Conservation (phyloP, 1,284 basidiomycete species). For the Heterobasidion annosum region DNA sequence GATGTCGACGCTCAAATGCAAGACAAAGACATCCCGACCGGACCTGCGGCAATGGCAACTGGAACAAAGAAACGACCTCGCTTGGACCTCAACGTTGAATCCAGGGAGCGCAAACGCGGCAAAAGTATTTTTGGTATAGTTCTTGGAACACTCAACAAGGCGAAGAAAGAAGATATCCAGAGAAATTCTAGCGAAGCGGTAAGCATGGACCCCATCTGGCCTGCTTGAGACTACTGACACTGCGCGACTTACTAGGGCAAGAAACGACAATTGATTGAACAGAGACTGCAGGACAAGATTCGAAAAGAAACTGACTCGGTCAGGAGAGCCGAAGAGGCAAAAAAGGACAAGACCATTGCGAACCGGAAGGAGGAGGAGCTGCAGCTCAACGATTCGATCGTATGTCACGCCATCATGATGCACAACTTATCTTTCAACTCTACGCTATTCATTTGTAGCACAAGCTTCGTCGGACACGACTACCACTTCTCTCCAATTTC, state of each 20-base stretch:
- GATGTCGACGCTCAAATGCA: conserved; percentile 22
- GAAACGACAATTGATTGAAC: conserved; percentile 70
- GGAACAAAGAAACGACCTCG: conserved; percentile 55
- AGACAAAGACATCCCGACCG: conserved; percentile 17
- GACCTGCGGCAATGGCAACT: conserved; percentile 14
- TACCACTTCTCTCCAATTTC: conserved; percentile 69
- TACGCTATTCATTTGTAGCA: conserved; percentile 30
- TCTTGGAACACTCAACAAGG: conserved; percentile 73
- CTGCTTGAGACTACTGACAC: conserved; percentile 8
- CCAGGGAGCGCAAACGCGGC: conserved; percentile 63
- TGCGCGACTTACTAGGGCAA: conserved; percentile 44
- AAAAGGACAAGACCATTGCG: conserved; percentile 66
- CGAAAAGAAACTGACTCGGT: conserved; percentile 75
- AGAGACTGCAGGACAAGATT: conserved; percentile 72
- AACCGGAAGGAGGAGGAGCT: conserved; percentile 74
- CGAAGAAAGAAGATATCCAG: conserved; percentile 74
- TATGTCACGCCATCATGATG: conserved; percentile 27
- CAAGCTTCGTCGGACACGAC: conserved; percentile 58
- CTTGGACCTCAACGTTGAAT: conserved; percentile 47
- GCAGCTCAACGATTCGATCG: conserved; percentile 70
- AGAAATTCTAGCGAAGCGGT: conserved; percentile 69
- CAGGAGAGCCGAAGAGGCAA: conserved; percentile 72
- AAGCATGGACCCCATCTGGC: neutral
- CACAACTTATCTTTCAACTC: neutral
- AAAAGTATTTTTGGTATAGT: conserved; percentile 78